phyloP scores from a whole-genome alignment of 768 basidiomycete species.

The Cystoderma amianthinum region DNA sequence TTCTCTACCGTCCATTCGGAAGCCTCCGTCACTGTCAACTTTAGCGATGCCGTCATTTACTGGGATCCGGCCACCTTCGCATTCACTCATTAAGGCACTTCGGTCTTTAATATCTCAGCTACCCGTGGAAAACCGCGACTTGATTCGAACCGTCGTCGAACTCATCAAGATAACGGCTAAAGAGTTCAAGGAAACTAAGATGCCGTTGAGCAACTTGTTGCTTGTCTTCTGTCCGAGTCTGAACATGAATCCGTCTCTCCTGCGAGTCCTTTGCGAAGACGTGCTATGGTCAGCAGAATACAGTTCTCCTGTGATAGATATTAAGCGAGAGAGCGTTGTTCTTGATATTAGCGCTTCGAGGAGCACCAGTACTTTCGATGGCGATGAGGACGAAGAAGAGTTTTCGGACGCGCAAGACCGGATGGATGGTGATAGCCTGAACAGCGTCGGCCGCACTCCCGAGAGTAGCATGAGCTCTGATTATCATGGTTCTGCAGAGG shows the following conservation, averaged over 20 bases:
- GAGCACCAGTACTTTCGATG: constrained; percentile 5
- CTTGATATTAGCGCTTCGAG: constrained; percentile 16
- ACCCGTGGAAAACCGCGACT: constrained; percentile 75
- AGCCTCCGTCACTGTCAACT: constrained; percentile 76
- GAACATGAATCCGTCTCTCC: constrained; percentile 66
- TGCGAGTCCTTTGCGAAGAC: constrained; percentile 70
- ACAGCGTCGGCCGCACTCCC: constrained; percentile 14
- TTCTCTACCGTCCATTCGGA: constrained; percentile 39
- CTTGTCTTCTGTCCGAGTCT: constrained; percentile 86
- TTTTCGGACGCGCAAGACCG: constrained; percentile 19
- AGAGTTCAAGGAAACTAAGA: constrained; percentile 71
- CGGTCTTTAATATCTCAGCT: constrained; percentile 58
- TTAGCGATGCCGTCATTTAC: constrained; percentile 66
- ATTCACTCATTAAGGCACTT: constrained; percentile 48
- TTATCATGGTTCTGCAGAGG: constrained; percentile 29
- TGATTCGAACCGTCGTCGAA: constrained; percentile 77
- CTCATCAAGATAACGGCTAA: constrained; percentile 72
- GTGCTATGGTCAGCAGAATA: constrained; percentile 51
- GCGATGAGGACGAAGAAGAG: constrained; percentile 12
- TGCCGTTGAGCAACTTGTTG: constrained; percentile 87
- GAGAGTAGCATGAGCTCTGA: constrained; percentile 23
- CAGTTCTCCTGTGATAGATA: constrained; percentile 21
- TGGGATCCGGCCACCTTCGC: constrained; percentile 55
- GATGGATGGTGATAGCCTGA: constrained; percentile 17
- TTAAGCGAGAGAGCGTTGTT: constrained; percentile 16